These are phyloP conservation scores for Xerocomellus amylosporus DNA, from an alignment of 768 basidiomycete genomes.

Conservation along the genomic window DNA sequence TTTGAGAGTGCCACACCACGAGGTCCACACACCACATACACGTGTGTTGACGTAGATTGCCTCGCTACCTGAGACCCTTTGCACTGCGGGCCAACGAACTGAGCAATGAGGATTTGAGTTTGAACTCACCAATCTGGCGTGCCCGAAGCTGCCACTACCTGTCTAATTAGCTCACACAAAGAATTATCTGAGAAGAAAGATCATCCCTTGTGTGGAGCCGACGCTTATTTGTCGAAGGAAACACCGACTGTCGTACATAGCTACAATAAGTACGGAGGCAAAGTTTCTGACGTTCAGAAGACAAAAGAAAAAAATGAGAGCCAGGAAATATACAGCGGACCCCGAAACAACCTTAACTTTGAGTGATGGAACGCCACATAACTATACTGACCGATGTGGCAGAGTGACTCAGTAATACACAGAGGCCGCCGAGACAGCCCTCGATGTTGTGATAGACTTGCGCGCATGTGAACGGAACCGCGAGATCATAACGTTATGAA, in stretches of 20 bases:
- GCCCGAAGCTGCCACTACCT: not conserved
- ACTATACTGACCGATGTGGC: too few relatives aligned
- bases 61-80: not conserved
- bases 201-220: conserved; percentile 11
- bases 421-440: too few relatives aligned
- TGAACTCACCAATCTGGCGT: not conserved
- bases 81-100: conserved; percentile 1
- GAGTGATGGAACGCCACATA: not conserved
- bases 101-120: conserved; percentile 2
- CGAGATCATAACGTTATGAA: not conserved
- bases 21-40: conserved; percentile 14
- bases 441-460: too few relatives aligned
- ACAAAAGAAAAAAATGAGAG: conserved; percentile 4
- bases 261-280: not conserved
- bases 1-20: conserved; percentile 11
- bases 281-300: conserved; percentile 16
- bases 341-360: not conserved
- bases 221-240: conserved; percentile 15
- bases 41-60: conserved; percentile 4
- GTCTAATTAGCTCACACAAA: not conserved
- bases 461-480: not conserved
- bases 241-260: not conserved
- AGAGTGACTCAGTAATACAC: too few relatives aligned
- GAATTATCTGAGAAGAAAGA: conserved; percentile 3
- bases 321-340: conserved; percentile 3